A percentile compares a stretch with the other conserved stretches of the same genome.
These are phyloP conservation scores for Leccinum subspadiceum DNA, from an alignment of 1,284 basidiomycete species.

Conservation along the genomic window DNA sequence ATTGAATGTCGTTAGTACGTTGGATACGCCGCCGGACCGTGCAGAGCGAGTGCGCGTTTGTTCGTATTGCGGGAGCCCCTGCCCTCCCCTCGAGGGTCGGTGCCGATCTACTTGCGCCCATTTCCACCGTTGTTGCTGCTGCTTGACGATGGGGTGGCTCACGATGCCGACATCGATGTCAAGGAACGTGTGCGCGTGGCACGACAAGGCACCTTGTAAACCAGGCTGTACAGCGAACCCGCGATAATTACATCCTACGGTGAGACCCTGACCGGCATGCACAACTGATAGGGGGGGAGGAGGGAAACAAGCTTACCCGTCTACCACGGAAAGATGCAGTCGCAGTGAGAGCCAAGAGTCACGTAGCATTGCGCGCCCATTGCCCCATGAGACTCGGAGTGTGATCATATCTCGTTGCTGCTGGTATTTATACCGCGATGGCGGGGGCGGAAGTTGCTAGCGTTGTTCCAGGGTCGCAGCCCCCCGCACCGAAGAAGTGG, in stretches of 20 bases:
- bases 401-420: neutral
- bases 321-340: neutral
- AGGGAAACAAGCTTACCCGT: neutral
- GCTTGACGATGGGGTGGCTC: constrained; percentile 1
- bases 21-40: neutral
- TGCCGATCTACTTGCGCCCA: constrained; percentile 4
- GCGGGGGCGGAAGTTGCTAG: neutral
- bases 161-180: neutral
- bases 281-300: neutral
- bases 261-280: neutral
- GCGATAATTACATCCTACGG: neutral
- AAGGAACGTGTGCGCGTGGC: neutral
- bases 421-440: constrained; percentile 7
- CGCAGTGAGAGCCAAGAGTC: neutral
- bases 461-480: neutral
- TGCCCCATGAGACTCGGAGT: neutral
- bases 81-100: neutral
- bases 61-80: neutral
- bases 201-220: neutral
- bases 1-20: neutral
- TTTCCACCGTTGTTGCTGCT: neutral
- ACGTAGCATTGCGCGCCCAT: neutral
- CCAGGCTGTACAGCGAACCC: neutral
- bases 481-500: neutral
- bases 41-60: neutral